phyloP scores from a whole-genome alignment of 192 early-diverging fungal species.

The Umbelopsis ramanniana region DNA sequence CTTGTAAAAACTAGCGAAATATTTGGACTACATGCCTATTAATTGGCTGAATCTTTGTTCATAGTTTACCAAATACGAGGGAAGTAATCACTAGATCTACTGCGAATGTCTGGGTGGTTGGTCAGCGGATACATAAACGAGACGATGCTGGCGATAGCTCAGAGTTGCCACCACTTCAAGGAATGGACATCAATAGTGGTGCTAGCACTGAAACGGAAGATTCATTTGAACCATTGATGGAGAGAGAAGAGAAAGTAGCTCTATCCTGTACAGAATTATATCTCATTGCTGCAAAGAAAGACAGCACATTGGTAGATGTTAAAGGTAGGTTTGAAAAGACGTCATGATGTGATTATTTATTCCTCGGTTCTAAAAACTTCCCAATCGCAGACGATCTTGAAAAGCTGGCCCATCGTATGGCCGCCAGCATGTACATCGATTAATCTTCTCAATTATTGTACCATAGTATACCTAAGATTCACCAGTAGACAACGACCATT shows the following conservation, averaged over 20 bases:
- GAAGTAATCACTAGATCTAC: conserved; percentile 59
- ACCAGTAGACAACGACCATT: not conserved
- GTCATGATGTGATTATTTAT: not conserved
- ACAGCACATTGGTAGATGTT: conserved; percentile 54
- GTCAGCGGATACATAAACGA: conserved; percentile 40
- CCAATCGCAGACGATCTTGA: conserved; percentile 2
- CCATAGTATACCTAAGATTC: not conserved
- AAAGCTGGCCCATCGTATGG: conserved; percentile 14
- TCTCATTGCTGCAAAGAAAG: conserved; percentile 61
- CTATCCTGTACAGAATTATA: conserved; percentile 49
- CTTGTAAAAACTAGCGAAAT: too few relatives aligned
- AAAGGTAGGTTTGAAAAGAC: conserved; percentile 45
- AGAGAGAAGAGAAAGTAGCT: not conserved
- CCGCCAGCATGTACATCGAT: conserved; percentile 12
- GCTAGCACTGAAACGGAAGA: conserved; percentile 5
- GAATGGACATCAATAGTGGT: not conserved
- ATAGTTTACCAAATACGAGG: conserved; percentile 45
- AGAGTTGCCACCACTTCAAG: not conserved
- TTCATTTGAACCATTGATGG: not conserved
- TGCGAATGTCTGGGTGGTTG: conserved; percentile 59
- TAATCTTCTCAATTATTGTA: conserved; percentile 18
- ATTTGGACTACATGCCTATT: not conserved
- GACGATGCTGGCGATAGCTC: not conserved
- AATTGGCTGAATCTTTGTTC: not conserved
- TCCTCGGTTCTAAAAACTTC: not conserved